phyloP scores from a whole-genome alignment of 768 basidiomycete species.

The Psilocybe subaeruginosa region DNA sequence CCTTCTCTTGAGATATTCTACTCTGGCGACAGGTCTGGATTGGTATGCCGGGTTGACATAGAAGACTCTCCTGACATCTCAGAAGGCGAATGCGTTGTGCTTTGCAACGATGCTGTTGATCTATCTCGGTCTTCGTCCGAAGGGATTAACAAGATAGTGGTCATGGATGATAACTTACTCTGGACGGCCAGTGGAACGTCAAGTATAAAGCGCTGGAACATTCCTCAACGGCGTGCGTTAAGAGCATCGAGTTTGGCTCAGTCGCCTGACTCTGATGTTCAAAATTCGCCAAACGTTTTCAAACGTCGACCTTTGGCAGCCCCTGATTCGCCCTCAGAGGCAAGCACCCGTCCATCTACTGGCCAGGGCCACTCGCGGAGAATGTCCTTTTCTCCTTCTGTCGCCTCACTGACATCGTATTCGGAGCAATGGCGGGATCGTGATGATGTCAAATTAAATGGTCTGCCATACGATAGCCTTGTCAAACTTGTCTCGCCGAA shows the following conservation, averaged over 20 bases:
- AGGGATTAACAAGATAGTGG: conserved; percentile 81
- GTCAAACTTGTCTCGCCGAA: conserved; percentile 71
- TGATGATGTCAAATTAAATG: conserved; percentile 47
- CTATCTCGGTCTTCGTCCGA: conserved; percentile 37
- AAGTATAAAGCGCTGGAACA: conserved; percentile 80
- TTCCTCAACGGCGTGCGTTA: conserved; percentile 52
- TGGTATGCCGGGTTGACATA: conserved; percentile 90
- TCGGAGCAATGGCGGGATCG: conserved; percentile 34
- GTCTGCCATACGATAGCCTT: conserved; percentile 73
- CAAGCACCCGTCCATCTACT: conserved; percentile 32
- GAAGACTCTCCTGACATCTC: conserved; percentile 79
- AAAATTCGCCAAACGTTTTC: conserved; percentile 17
- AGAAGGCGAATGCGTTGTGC: conserved; percentile 86
- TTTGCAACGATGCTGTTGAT: conserved; percentile 70
- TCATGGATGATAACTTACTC: conserved; percentile 79
- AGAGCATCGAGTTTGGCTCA: conserved; percentile 29
- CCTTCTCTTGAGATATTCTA: conserved; percentile 89
- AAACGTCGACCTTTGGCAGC: conserved; percentile 16
- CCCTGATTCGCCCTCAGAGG: conserved; percentile 21
- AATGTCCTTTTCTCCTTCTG: conserved; percentile 35
- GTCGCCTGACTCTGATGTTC: conserved; percentile 24
- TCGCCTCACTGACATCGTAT: conserved; percentile 37
- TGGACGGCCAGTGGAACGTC: conserved; percentile 92
- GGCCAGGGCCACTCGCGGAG: conserved; percentile 26
- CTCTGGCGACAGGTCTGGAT: conserved; percentile 91